phyloP scores from a whole-genome alignment of 2,329 filamentous ascomycete genomes.

The Pseudogymnoascus sp. region DNA sequence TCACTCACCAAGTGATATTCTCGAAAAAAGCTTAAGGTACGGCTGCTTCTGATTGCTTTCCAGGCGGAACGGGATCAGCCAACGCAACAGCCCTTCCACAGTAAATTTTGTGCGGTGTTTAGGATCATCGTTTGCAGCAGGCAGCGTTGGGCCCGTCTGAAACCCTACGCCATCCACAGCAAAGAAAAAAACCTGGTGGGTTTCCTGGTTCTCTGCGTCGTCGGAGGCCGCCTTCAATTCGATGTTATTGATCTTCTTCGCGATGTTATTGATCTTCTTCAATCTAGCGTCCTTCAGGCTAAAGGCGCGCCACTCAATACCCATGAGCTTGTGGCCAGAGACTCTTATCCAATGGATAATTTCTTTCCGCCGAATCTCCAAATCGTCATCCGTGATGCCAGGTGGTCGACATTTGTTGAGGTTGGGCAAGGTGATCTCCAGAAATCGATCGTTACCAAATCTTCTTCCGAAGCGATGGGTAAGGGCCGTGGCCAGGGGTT shows the following conservation, averaged over 20 bases:
- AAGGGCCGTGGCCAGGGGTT: conserved; percentile 39
- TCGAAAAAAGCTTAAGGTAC: conserved; percentile 48
- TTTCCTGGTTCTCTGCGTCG: conserved; percentile 24
- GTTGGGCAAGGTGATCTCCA: conserved; percentile 45
- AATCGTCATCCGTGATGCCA: conserved; percentile 25
- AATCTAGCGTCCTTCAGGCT: conserved; percentile 18
- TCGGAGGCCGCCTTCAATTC: conserved; percentile 28
- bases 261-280: conserved; percentile 30
- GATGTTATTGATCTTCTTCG: conserved; percentile 29
- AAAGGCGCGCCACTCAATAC: conserved; percentile 24
- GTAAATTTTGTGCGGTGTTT: conserved; percentile 23
- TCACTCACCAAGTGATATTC: conserved; percentile 43
- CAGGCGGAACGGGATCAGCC: conserved; percentile 38
- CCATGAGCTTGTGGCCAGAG: conserved; percentile 20
- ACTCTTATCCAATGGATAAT: conserved; percentile 34
- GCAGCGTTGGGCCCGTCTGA: neutral
- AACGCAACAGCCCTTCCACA: conserved; percentile 38
- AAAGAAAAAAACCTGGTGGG: conserved; percentile 44
- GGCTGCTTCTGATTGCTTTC: conserved; percentile 37
- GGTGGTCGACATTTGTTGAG: conserved; percentile 26
- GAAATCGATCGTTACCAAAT: conserved; percentile 49
- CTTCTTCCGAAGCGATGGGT: conserved; percentile 44
- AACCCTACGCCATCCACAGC: conserved; percentile 37
- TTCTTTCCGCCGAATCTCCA: conserved; percentile 26
- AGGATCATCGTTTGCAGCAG: neutral